Conservation (phyloP, 805 yeast species). For the Metschnikowia cubensis region DNA sequence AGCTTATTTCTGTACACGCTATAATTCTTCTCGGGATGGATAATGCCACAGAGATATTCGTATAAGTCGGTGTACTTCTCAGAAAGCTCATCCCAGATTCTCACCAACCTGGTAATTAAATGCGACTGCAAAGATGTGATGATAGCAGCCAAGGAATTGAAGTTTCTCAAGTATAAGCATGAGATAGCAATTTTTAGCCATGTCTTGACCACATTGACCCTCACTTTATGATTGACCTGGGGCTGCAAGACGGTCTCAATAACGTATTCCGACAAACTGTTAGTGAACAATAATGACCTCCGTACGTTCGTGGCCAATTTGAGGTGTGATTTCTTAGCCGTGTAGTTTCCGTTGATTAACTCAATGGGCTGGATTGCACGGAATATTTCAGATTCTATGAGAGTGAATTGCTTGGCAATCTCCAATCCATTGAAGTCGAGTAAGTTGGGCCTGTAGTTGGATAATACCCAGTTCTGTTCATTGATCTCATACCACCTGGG, state of each 20-base stretch:
- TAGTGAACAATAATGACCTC: constrained; percentile 62
- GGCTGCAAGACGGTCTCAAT: constrained; percentile 64
- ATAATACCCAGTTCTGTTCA: constrained; percentile 55
- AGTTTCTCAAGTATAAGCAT: constrained; percentile 68
- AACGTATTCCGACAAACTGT: constrained; percentile 67
- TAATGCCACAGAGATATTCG: constrained; percentile 59
- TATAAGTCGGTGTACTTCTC: constrained; percentile 59
- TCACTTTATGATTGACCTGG: constrained; percentile 41
- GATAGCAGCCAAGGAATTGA: constrained; percentile 75
- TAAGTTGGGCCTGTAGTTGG: constrained; percentile 49
- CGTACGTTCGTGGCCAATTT: constrained; percentile 62
- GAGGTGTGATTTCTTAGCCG: constrained; percentile 54
- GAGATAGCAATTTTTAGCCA: constrained; percentile 77
- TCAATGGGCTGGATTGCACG: constrained; percentile 62
- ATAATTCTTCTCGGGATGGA: constrained; percentile 75
- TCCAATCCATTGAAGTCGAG: constrained; percentile 66
- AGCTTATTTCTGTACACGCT: constrained; percentile 62
- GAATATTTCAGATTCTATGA: constrained; percentile 66
- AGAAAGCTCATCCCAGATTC: constrained; percentile 55
- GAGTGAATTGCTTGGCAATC: constrained; percentile 70
- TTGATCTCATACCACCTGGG: constrained; percentile 48
- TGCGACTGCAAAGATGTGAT: constrained; percentile 74
- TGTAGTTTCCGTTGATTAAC: constrained; percentile 58
- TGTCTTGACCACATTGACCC: constrained; percentile 53
- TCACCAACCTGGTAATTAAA: constrained; percentile 57